Evolutionary conservation across 768 basidiomycete genomes (phyloP), one percentile per base, ranked within the genome.

Genomic region (Mycena indigotica): DNA sequence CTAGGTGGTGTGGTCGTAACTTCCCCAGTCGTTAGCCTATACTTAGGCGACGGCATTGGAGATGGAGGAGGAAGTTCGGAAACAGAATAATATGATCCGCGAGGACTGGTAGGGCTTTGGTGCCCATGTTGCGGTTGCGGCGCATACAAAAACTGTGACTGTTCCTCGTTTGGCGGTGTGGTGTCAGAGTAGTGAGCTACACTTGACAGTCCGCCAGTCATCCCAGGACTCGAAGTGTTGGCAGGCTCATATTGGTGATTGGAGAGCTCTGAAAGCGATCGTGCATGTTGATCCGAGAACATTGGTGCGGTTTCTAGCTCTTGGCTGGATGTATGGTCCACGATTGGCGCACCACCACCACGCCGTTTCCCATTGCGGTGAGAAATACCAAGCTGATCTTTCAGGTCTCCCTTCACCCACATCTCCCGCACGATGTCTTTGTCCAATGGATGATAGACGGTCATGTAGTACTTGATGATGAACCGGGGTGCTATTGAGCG

Each of bases 391-490:
- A 94, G 77, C 38, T 79, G 84, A 61, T 93, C 91, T 69, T 94
- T 94, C 55, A 94, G 78, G 66, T 93, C 85, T 3, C 92, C 92
- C 56, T 71, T 66, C 3, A 93, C 90, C 91, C 91, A 93, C 84
- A 86, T 89, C 77, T 98, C 96, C 26, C 96, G 87, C 6, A 98
- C 79, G 55, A 98, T 87, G 65, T 97, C 91, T 69, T 86, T 89
- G 78, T 98, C 96, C 17, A 86, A 76, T 2, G 95, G 95, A 48
- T 70, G 73, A 66, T 95, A 97, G 1, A 86, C 81, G 1, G 86
- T 78, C 10, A 81, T 76, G 58, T 88, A 67, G 68, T 83, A 93
- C 67, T 92, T 91, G 72, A 85, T 77, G 28, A 95, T 53, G 76
- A 91, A 93, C 16, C 92, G 84, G 0, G 96, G 96, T 4, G 85